Evolutionary conservation across 176 grass and related monocot genomes (phyloP).

Genomic region (Rhynchospora tenuis): DNA sequence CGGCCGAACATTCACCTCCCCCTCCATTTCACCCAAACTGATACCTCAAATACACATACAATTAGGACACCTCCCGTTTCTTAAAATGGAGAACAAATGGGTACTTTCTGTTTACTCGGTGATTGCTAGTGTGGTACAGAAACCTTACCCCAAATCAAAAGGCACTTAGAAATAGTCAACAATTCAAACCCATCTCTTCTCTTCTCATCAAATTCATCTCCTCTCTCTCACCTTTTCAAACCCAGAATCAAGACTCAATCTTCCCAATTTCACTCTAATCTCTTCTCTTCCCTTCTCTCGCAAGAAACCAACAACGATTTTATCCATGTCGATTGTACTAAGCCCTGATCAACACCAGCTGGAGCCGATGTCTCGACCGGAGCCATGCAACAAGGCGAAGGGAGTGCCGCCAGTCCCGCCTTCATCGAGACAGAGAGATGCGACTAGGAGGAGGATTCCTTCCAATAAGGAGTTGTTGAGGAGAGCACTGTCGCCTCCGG

Average conservation of each 20-base stretch:
- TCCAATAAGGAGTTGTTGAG: conserved; percentile 56
- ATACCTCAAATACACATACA: neutral
- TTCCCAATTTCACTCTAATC: neutral
- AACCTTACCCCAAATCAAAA: conserved; percentile 6
- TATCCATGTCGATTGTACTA: conserved; percentile 1
- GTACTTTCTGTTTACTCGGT: neutral
- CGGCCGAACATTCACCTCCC: neutral
- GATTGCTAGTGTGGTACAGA: neutral
- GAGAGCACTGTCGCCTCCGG: conserved; percentile 50
- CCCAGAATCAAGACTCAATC: neutral
- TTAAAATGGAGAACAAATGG: neutral
- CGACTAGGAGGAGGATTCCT: neutral
- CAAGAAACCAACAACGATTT: neutral
- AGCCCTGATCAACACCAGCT: conserved; percentile 1
- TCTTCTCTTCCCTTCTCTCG: neutral
- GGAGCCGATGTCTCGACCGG: conserved; percentile 7
- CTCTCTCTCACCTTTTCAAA: neutral
- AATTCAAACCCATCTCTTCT: neutral
- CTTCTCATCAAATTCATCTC: neutral
- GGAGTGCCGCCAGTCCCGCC: conserved; percentile 7
- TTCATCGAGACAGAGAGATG: neutral
- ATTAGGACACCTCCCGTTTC: neutral
- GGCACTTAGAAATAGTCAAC: conserved; percentile 16
- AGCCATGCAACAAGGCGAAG: conserved; percentile 11
- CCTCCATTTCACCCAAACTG: neutral